Percentiles rank a stretch among this genome's conserved stretches.
These are phyloP conservation scores for Lipomyces mesembrius DNA, from an alignment of 805 yeast species.

Conservation along the genomic window DNA sequence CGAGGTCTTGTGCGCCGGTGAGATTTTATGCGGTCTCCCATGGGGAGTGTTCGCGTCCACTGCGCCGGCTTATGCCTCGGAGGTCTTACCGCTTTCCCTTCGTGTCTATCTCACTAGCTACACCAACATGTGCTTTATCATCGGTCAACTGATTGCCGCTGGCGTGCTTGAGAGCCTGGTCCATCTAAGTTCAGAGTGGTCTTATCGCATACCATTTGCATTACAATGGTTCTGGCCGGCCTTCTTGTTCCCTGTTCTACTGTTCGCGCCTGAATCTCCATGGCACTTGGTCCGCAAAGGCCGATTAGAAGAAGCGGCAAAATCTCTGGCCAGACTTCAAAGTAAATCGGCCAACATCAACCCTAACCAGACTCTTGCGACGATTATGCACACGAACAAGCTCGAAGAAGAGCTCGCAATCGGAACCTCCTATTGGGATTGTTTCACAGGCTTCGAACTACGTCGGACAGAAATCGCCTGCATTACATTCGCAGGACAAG, in stretches of 20 bases:
- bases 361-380: conserved; percentile 3
- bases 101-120: conserved; percentile 56
- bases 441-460: conserved; percentile 29
- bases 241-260: conserved; percentile 49
- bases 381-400: conserved; percentile 23
- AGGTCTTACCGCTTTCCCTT: conserved; percentile 58
- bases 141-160: conserved; percentile 61
- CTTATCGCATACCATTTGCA: conserved; percentile 61
- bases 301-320: conserved; percentile 16
- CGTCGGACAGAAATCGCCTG: conserved; percentile 39
- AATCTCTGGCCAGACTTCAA: conserved; percentile 11
- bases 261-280: conserved; percentile 51
- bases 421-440: conserved; percentile 28
- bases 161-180: conserved; percentile 54
- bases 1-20: conserved; percentile 49
- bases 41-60: conserved; percentile 63
- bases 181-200: conserved; percentile 44
- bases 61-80: conserved; percentile 61
- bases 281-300: conserved; percentile 27
- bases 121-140: conserved; percentile 58
- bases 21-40: conserved; percentile 49
- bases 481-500: conserved; percentile 48
- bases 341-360: conserved; percentile 5
- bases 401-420: conserved; percentile 19
- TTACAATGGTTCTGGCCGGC: conserved; percentile 66